Conservation (phyloP, 768 basidiomycete species). For the Boletus subcaerulescens region DNA sequence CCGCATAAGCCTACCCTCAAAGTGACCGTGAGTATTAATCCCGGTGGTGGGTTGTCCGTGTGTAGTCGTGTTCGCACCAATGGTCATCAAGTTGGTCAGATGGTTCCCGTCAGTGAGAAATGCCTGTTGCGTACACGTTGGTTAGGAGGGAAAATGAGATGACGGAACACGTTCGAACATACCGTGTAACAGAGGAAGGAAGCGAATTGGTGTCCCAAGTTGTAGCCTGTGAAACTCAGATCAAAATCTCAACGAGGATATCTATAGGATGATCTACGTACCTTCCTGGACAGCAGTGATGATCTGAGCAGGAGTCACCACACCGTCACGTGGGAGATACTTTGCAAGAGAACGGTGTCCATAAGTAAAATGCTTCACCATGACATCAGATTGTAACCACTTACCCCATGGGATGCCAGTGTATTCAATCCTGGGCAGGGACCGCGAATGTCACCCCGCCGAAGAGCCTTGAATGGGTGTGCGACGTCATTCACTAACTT, state of each 20-base stretch:
- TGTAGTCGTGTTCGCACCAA: constrained; percentile 18
- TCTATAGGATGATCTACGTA: not conserved
- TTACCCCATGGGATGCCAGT: constrained; percentile 22
- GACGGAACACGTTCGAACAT: not conserved
- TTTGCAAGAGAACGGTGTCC: not conserved
- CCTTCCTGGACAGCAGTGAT: constrained; percentile 23
- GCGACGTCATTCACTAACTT: constrained; percentile 4
- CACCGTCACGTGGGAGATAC: constrained; percentile 16
- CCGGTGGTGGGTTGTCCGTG: constrained; percentile 5
- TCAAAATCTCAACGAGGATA: not conserved
- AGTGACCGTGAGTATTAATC: constrained; percentile 20
- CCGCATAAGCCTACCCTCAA: constrained; percentile 10
- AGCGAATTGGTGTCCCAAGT: constrained; percentile 20
- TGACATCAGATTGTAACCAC: not conserved
- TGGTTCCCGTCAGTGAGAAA: constrained; percentile 25
- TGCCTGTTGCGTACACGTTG: not conserved
- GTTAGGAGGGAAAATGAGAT: not conserved
- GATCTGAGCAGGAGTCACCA: constrained; percentile 18
- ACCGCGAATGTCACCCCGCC: constrained; percentile 16
- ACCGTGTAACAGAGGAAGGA: constrained; percentile 18
- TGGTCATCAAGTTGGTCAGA: constrained; percentile 25
- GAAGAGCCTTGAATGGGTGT: constrained; percentile 8
- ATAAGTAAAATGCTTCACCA: not conserved
- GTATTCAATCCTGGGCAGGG: constrained; percentile 24
- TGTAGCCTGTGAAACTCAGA: constrained; percentile 11